Base-by-base conservation (phyloP, 2,329 filamentous ascomycete genomes). In the Neofusicoccum kwambonambiense region DNA sequence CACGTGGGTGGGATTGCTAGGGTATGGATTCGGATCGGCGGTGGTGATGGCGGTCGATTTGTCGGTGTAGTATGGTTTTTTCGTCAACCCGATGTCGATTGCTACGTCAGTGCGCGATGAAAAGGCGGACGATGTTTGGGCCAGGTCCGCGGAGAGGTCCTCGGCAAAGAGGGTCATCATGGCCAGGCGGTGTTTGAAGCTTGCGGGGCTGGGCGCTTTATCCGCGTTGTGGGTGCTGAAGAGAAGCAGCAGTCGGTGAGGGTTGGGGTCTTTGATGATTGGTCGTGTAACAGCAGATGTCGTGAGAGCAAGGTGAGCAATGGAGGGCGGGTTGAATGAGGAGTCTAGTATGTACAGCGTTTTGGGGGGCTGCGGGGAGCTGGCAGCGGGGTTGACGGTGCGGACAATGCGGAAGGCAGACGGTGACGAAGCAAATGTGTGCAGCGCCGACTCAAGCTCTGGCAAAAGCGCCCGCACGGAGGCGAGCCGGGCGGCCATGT, bases 121-220 rank as follows among this genome's bases (percentile, higher is more conserved):
- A 41, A 5, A 67, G 34, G 64, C 17, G 15, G 64, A 35, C 9
- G 63, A 22, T 8, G 54, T 61, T 11, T 34, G 45, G 22, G 45
- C 42, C 4, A 65, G 39, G 66, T 37, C 41, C 22, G 34, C 67
- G 15, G 76, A 73, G 2, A 86, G 68, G 67, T 90, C 88, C 56
- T 79, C 74, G 2, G 87, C 89, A 69, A 93, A 89, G 0, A 85
- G 76, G 22, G 86, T 83, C 89, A 94, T 93, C 82, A 94, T 87
- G 5, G 83, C 82, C 35, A 94, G 77, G 4, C 91, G 81, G 62
- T 90, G 81, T 47, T 85, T 84, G 69, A 93, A 91, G 2, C 83
- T 79, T 0, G 89, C 90, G 0, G 91, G 89, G 66, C 86, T 87
- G 5, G 88, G 83, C 12, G 84, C 82, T 69, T 89, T 89, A 73